These are phyloP conservation scores for Thielaviopsis populi DNA, from an alignment of 2,329 filamentous ascomycete species.

Conservation along the genomic window DNA sequence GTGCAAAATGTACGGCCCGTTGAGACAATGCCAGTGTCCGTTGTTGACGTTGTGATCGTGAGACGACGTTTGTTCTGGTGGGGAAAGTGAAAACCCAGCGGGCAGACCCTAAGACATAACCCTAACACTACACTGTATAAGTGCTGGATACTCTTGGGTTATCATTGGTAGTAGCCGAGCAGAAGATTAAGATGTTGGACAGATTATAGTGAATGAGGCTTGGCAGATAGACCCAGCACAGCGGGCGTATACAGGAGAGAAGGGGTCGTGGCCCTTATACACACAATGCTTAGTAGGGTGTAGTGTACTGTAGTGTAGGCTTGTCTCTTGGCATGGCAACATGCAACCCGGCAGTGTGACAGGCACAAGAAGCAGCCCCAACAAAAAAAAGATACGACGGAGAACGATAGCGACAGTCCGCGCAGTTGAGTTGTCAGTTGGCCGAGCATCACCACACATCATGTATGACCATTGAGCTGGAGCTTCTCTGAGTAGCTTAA, in stretches of 20 bases:
- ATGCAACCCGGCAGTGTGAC: background rate
- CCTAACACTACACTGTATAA: background rate
- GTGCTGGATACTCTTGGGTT: too few species aligned
- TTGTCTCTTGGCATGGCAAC: background rate
- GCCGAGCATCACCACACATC: too few species aligned
- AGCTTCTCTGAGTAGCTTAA: too few species aligned
- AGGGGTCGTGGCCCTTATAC: background rate
- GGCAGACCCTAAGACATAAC: slow-evolving; percentile 1
- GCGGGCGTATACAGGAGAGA: background rate
- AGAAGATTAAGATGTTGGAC: too few species aligned
- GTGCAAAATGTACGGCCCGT: background rate
- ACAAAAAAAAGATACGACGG: too few species aligned
- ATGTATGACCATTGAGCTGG: too few species aligned
- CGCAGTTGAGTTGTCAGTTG: too few species aligned
- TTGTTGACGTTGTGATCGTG: background rate
- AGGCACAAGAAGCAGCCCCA: too few species aligned
- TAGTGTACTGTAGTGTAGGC: background rate
- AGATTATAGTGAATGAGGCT: too few species aligned
- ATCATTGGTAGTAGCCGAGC: too few species aligned
- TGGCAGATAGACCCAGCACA: too few species aligned
- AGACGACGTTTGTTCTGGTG: background rate
- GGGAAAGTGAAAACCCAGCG: background rate
- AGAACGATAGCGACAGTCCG: too few species aligned
- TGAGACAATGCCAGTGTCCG: background rate
- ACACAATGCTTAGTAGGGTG: background rate